Base-by-base conservation (phyloP, 139 green algal species). In the Tetradesmus obliquus region DNA sequence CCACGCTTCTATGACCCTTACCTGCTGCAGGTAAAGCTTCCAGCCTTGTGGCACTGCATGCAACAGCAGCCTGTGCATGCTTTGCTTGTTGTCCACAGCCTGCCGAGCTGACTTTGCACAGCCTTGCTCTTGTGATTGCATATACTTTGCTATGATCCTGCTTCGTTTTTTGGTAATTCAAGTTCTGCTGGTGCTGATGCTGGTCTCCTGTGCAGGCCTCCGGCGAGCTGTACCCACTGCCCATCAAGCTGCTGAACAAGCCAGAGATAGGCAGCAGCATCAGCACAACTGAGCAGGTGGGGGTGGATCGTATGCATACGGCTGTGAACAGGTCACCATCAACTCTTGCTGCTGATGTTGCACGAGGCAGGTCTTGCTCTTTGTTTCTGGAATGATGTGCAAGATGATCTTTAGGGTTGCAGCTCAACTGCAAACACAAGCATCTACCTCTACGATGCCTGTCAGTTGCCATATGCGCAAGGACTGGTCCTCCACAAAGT, bases 211-310 rank as follows among this genome's bases (percentile, higher is more conserved):
- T 83, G 88, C 58, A 91, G 88, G 88, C 76, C 24, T 69, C 66
- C 9, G 79, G 88, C 53, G 74, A 12, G 3, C 86, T 96, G 79
- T 96, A 96, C 90, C 94, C 94, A 3, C 24, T 96, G 8, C 94
- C 94, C 10, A 87, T 96, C 20, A 92, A 91, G 20, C 82, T 95
- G 57, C 69, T 84, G 2, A 96, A 96, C 91, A 92, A 91, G 66
- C 81, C 20, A 22, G 82, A 86, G 22, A 71, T 20, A 9, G 24
- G 53, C 45, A 54, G 60, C 24, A 90, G 58, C 24, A 58, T 9
- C n/a, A 32, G 45, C 66, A 53, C 53, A 72, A 17, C 22, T 51
- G 53, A 66, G 24, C 22, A 87, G 54, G 82, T 87, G 82, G 7
- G 82, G 24, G n/a, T 15, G 19, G 66, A 76, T 72, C 12, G 10